phyloP scores from a whole-genome alignment of 2,329 filamentous ascomycete species.

The Colletotrichum eleusines region DNA sequence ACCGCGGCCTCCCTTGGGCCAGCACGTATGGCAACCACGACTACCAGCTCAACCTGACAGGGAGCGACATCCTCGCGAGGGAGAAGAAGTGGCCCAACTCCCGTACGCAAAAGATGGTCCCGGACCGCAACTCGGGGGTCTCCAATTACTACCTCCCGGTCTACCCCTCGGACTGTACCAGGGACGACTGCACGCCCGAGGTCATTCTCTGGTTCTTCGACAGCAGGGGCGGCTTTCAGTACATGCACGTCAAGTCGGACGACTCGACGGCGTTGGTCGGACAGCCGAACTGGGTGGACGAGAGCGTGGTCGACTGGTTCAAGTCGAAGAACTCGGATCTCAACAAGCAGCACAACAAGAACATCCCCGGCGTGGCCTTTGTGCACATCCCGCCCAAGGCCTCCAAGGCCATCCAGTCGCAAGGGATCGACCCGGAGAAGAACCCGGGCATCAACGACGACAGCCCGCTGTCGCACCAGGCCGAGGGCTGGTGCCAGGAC shows the following conservation, averaged over 20 bases:
- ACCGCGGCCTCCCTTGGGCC: slow-evolving; percentile 70
- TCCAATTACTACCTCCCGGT: slow-evolving; percentile 64
- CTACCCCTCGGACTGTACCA: slow-evolving; percentile 52
- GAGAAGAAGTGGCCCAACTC: slow-evolving; percentile 55
- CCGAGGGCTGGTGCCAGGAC: slow-evolving; percentile 58
- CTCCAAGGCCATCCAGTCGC: slow-evolving; percentile 54
- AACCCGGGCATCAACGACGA: slow-evolving; percentile 61
- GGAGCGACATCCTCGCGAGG: slow-evolving; percentile 56
- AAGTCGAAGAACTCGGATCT: slow-evolving; percentile 49
- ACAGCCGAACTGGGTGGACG: slow-evolving; percentile 60
- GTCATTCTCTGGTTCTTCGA: slow-evolving; percentile 81
- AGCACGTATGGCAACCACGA: slow-evolving; percentile 82
- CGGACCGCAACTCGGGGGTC: slow-evolving; percentile 51
- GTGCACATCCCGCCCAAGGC: slow-evolving; percentile 63
- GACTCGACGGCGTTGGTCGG: slow-evolving; percentile 45
- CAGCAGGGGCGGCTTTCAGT: slow-evolving; percentile 68
- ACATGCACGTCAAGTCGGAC: slow-evolving; percentile 49
- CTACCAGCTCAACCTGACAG: slow-evolving; percentile 68
- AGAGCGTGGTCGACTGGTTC: slow-evolving; percentile 61
- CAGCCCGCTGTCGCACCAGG: slow-evolving; percentile 56
- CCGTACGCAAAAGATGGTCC: slow-evolving; percentile 57
- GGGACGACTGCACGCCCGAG: slow-evolving; percentile 51
- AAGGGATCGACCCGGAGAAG: slow-evolving; percentile 52
- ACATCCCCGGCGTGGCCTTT: slow-evolving; percentile 61
- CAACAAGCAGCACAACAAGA: slow-evolving; percentile 47